Evolutionary conservation across 805 yeast species (phyloP).

Genomic region (Ogataea corticis): DNA sequence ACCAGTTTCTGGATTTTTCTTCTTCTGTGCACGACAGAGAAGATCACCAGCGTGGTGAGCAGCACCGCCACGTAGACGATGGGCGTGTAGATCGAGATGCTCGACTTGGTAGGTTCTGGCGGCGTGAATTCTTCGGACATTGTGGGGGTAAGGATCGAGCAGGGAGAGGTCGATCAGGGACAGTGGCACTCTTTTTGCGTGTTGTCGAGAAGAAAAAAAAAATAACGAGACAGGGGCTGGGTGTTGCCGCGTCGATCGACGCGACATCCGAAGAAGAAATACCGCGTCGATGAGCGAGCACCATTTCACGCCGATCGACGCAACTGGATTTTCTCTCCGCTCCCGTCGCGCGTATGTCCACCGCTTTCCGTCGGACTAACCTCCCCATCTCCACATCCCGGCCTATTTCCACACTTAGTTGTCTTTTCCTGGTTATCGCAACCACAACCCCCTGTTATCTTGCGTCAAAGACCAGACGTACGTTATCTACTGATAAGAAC

Average conservation of each 20-base stretch:
- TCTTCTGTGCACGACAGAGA: slow-evolving; percentile 67
- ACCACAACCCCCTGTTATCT: no score
- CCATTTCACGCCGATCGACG: not conserved
- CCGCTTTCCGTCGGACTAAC: no score
- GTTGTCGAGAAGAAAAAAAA: not conserved
- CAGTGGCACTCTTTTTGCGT: not conserved
- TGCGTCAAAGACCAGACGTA: no score
- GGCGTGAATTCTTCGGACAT: slow-evolving; percentile 21
- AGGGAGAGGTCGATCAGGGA: not conserved
- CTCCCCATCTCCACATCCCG: no score
- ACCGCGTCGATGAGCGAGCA: no score
- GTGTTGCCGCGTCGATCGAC: slow-evolving; percentile 2
- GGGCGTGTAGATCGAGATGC: slow-evolving; percentile 68
- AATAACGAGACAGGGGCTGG: not conserved
- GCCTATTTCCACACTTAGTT: not conserved
- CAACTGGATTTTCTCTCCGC: no score
- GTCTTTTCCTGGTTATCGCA: not conserved
- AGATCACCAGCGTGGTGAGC: slow-evolving; percentile 62
- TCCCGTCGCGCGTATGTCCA: no score
- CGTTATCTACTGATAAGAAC: no score
- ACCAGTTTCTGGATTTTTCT: slow-evolving; percentile 55
- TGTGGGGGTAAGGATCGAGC: not conserved
- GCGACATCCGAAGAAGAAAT: no score
- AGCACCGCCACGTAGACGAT: slow-evolving; percentile 71
- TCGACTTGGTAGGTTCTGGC: slow-evolving; percentile 30